Conservation (phyloP, 176 grass and related monocot species). For the Poa pratensis region DNA sequence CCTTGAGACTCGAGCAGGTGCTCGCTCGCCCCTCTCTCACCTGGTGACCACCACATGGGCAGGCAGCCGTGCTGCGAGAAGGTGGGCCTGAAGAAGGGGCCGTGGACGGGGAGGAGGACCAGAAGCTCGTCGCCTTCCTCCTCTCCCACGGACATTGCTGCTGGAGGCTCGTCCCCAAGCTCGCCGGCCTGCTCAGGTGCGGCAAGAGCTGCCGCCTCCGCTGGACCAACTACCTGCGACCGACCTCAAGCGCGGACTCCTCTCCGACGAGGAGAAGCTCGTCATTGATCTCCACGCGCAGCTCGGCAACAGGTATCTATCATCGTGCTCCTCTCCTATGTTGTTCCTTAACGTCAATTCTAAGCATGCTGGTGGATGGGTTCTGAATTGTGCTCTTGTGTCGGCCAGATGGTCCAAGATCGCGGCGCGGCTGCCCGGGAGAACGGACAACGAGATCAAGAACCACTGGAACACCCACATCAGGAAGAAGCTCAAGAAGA, state of each 20-base stretch:
- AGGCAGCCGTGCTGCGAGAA: constrained; percentile 93
- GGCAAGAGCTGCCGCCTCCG: constrained; percentile 97
- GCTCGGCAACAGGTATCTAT: constrained; percentile 78
- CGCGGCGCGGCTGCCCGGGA: constrained; percentile 76
- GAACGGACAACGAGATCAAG: constrained; percentile 99
- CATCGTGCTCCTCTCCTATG: too few species aligned
- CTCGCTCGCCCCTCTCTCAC: too few species aligned
- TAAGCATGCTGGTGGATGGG: too few species aligned
- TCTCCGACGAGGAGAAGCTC: constrained; percentile 73
- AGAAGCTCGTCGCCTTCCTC: constrained; percentile 83
- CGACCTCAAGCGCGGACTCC: constrained; percentile 81
- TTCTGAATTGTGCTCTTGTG: not conserved
- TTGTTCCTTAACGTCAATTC: too few species aligned
- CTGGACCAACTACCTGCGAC: constrained; percentile 97
- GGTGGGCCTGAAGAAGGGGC: constrained; percentile 88
- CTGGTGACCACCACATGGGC: constrained; percentile 57
- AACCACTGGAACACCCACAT: constrained; percentile 99
- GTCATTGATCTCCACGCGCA: constrained; percentile 86
- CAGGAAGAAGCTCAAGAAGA: constrained; percentile 95
- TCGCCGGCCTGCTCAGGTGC: constrained; percentile 86
- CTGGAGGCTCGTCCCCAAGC: constrained; percentile 93
- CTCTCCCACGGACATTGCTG: constrained; percentile 78
- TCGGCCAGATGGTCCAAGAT: constrained; percentile 88
- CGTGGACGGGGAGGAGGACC: constrained; percentile 90
- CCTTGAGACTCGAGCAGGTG: not conserved